These are phyloP conservation scores for Kalaharituber pfeilii DNA, from an alignment of 2,329 filamentous ascomycete genomes.

Conservation along the genomic window DNA sequence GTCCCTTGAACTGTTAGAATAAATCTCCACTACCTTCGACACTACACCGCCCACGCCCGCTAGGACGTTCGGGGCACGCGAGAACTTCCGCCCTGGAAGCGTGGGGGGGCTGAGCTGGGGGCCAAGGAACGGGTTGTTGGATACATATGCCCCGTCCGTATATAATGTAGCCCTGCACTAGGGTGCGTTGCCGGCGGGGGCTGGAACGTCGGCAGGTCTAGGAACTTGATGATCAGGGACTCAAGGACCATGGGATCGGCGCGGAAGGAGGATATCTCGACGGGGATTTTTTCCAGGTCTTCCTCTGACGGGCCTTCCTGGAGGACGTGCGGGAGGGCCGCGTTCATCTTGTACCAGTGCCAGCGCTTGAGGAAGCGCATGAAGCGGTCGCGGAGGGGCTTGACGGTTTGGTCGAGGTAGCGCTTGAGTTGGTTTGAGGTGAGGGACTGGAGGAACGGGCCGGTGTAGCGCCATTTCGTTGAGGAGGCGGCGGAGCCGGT, in stretches of 20 bases:
- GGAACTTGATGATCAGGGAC: conserved; percentile 12
- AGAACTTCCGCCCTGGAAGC: conserved; percentile 9
- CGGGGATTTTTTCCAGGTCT: background rate
- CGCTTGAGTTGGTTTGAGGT: conserved; percentile 15
- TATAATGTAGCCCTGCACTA: conserved; percentile 21
- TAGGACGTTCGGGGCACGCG: background rate
- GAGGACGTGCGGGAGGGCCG: conserved; percentile 1
- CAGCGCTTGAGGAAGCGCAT: conserved; percentile 11
- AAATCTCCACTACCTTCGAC: conserved; percentile 6
- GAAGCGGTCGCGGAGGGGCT: conserved; percentile 17
- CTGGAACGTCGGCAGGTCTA: conserved; percentile 17
- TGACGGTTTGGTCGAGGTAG: conserved; percentile 16
- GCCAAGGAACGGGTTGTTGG: conserved; percentile 18
- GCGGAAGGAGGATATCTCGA: conserved; percentile 4
- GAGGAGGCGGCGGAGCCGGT: background rate
- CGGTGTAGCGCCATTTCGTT: conserved; percentile 19
- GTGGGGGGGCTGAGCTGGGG: conserved; percentile 2
- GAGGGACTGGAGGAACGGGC: conserved; percentile 19
- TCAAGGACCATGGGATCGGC: conserved; percentile 9
- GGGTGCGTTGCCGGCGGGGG: conserved; percentile 18
- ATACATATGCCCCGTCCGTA: conserved; percentile 15
- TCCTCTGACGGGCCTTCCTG: background rate
- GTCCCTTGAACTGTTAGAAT: background rate
- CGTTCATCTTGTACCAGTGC: background rate
- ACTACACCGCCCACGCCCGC: conserved; percentile 15